Base-by-base conservation (phyloP, 805 yeast genomes). In the Candida vaughaniae region DNA sequence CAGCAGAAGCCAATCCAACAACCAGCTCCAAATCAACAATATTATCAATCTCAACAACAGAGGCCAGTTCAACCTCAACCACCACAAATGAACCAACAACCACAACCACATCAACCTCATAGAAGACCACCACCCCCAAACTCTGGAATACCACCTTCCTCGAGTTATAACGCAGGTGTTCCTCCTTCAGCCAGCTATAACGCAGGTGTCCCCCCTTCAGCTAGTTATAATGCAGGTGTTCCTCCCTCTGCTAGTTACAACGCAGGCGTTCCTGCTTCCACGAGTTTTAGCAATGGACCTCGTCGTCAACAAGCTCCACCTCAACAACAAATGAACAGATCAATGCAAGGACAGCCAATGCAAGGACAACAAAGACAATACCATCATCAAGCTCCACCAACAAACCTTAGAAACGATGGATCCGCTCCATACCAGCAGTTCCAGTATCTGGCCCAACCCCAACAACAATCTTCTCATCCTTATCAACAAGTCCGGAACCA, bases 51-150 rank as follows among this genome's bases (percentile, higher is more conserved):
- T n/a, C 47, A 43, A 17, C 46, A 38, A 35, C 42, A 38, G 3
- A 46, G 44, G 6, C 50, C 47, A 10, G 51, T 45, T 20, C 50
- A 43, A 29, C 40, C 25, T 6, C 44, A 45, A 37, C 37, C 40
- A 29, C 41, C 39, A 16, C 31, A 38, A 26, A 41, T 39, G 22
- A 47, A 41, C n/a, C 47, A 47, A 12, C 53, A 35, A 23, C 25
- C 36, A 15, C 39, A 25, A 22, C 36, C 33, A 27, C 16, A 29
- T 3, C 27, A 20, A 12, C 12, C 9, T 12, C 45, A 43, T 17
- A 48, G 41, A 8, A 42, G 27, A 33, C 45, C 36, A 29, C 39
- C 42, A 33, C 39, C 36, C 6, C 49, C 38, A 15, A 34, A 20
- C 16, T 10, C 30, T 6, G 35, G 36, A 14, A 16, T 25, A 12